Evolutionary conservation across 176 grass and related monocot genomes (phyloP).

Genomic region (Carex littledalei): DNA sequence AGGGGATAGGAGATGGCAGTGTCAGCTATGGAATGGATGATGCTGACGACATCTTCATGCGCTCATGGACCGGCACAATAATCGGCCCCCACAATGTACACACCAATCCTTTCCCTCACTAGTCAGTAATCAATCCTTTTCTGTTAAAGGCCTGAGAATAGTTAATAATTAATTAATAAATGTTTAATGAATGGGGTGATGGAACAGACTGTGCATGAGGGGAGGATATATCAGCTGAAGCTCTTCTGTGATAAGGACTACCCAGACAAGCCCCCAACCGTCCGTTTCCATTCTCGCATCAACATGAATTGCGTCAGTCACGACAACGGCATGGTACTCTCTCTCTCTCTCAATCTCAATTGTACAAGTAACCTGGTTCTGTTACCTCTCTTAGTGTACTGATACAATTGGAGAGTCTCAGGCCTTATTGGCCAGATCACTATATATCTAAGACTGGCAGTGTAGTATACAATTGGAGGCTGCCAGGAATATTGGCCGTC

Average conservation of each 20-base stretch:
- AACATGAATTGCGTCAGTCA: conserved; percentile 29
- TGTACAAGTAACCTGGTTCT: neutral
- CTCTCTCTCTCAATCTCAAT: neutral
- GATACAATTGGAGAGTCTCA: no score
- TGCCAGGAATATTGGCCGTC: neutral
- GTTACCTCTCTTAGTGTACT: neutral
- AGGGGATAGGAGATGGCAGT: conserved; percentile 32
- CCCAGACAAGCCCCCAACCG: conserved; percentile 32
- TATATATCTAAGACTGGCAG: neutral
- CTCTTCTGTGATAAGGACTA: conserved; percentile 43
- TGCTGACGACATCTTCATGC: conserved; percentile 71
- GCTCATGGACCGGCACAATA: conserved; percentile 72
- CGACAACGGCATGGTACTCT: conserved; percentile 23
- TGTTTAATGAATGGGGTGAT: neutral
- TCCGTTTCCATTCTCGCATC: conserved; percentile 31
- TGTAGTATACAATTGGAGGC: neutral
- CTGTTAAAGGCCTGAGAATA: neutral
- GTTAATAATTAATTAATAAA: neutral
- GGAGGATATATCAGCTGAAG: conserved; percentile 31
- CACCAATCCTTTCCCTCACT: neutral
- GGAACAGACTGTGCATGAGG: conserved; percentile 32
- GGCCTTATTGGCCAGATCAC: no score
- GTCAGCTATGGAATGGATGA: conserved; percentile 38
- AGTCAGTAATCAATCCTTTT: neutral
- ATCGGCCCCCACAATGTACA: conserved; percentile 53